phyloP scores from a whole-genome alignment of 2,329 filamentous ascomycete species.

The Hypoxylon sp. region DNA sequence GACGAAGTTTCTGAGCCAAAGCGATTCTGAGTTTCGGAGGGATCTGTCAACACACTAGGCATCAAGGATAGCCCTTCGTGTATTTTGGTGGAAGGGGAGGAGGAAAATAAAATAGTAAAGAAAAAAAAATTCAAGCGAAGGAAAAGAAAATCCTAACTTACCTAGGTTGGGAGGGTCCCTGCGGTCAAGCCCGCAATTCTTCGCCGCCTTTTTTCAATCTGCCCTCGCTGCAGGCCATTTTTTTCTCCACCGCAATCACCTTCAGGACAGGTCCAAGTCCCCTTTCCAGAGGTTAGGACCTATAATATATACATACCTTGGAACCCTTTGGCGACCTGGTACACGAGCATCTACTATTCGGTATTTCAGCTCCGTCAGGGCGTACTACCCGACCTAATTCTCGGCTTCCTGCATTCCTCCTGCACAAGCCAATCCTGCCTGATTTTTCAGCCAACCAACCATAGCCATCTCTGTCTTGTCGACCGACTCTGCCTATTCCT shows the following conservation, averaged over 20 bases:
- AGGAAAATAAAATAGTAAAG: constrained; percentile 31
- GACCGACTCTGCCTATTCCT: constrained; percentile 42
- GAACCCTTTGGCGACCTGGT: constrained; percentile 38
- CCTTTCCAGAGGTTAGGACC: constrained; percentile 45
- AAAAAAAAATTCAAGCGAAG: constrained; percentile 34
- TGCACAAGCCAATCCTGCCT: constrained; percentile 52
- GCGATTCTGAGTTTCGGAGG: constrained; percentile 25
- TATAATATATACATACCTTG: constrained; percentile 47
- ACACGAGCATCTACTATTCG: constrained; percentile 35
- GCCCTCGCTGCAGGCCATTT: constrained; percentile 41
- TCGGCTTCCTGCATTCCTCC: constrained; percentile 53
- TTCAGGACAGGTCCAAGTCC: constrained; percentile 40
- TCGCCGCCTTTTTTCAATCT: constrained; percentile 45
- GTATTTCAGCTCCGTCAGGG: constrained; percentile 45
- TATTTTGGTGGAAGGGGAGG: constrained; percentile 36
- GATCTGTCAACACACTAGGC: constrained; percentile 31
- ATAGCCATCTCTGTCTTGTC: constrained; percentile 34
- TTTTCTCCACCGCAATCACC: constrained; percentile 47
- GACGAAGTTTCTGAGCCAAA: constrained; percentile 19
- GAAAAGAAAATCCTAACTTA: constrained; percentile 44
- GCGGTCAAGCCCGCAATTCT: constrained; percentile 47
- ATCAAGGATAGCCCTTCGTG: constrained; percentile 30
- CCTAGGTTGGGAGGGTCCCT: constrained; percentile 43
- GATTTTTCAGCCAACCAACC: constrained; percentile 50
- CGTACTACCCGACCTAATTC: constrained; percentile 44